Percentiles rank a stretch among this genome's conserved stretches.
phyloP scores from a whole-genome alignment of 176 grass and related monocot species.

The Bromus sterilis region DNA sequence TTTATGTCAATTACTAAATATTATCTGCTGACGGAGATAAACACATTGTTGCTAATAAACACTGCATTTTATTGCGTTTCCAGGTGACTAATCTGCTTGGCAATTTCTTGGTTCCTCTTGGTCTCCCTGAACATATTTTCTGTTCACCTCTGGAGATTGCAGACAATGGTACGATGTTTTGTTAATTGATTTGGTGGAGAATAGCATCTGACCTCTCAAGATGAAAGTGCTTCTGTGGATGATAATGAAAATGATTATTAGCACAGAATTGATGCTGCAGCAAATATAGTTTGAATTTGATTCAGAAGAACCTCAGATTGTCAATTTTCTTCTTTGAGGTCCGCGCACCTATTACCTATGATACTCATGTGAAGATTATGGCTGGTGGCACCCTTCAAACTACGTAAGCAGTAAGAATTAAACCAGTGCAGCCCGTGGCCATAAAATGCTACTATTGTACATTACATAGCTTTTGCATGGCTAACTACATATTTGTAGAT shows the following conservation, averaged over 20 bases:
- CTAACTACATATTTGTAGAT: too few relatives aligned
- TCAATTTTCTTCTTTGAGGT: not conserved
- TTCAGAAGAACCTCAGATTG: not conserved
- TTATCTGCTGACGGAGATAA: too few relatives aligned
- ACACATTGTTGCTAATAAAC: too few relatives aligned
- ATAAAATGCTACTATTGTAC: not conserved
- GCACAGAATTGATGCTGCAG: not conserved
- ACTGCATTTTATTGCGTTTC: conserved; percentile 24
- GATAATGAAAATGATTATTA: conserved; percentile 1
- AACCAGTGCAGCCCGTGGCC: not conserved
- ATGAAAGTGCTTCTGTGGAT: not conserved
- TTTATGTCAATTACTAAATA: too few relatives aligned
- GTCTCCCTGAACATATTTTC: conserved; percentile 47
- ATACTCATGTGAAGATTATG: not conserved
- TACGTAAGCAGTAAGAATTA: not conserved
- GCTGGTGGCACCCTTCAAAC: not conserved
- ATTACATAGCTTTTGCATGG: not conserved
- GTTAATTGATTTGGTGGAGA: not conserved
- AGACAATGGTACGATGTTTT: not conserved
- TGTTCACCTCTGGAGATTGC: not conserved
- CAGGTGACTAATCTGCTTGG: conserved; percentile 77
- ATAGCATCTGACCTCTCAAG: not conserved
- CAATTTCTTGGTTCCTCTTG: conserved; percentile 60
- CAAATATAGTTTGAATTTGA: not conserved
- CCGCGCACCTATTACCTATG: not conserved